These are phyloP conservation scores for Arachnopeziza araneosa DNA, from an alignment of 2,329 filamentous ascomycete species.

Conservation along the genomic window DNA sequence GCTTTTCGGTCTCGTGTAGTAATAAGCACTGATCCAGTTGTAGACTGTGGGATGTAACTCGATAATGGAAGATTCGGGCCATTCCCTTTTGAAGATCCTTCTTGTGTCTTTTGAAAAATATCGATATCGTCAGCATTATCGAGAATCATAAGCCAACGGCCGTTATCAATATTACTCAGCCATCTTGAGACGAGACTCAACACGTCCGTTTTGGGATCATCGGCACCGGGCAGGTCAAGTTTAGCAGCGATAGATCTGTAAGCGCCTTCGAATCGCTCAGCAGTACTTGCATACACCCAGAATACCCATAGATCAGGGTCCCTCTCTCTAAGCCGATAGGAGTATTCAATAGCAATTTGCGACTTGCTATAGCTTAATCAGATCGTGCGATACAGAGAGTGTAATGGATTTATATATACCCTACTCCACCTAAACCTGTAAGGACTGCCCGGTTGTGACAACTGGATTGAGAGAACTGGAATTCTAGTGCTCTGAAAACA, in stretches of 20 bases:
- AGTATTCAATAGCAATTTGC: constrained; percentile 34
- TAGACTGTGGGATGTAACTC: constrained; percentile 11
- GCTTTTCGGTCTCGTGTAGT: constrained; percentile 10
- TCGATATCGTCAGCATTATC: constrained; percentile 20
- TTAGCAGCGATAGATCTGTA: constrained; percentile 16
- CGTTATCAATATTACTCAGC: constrained; percentile 14
- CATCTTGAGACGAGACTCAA: constrained; percentile 14
- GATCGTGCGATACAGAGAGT: background rate
- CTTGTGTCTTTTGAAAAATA: constrained; percentile 7
- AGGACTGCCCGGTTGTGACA: too few relatives aligned
- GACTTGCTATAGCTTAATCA: constrained; percentile 26
- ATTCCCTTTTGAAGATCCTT: background rate
- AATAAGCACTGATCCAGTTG: constrained; percentile 13
- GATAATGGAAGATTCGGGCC: constrained; percentile 1
- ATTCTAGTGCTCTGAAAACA: too few relatives aligned
- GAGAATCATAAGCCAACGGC: constrained; percentile 19
- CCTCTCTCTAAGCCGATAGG: constrained; percentile 21
- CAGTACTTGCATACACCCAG: constrained; percentile 28
- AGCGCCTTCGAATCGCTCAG: constrained; percentile 12
- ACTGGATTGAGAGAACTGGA: too few relatives aligned
- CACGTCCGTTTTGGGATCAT: constrained; percentile 16
- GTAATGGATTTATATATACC: background rate
- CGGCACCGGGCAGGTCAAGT: constrained; percentile 8
- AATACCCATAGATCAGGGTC: constrained; percentile 30
- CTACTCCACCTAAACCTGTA: background rate